Base-by-base conservation (phyloP, 2,329 filamentous ascomycete species). In the Rasamsonia emersonii region DNA sequence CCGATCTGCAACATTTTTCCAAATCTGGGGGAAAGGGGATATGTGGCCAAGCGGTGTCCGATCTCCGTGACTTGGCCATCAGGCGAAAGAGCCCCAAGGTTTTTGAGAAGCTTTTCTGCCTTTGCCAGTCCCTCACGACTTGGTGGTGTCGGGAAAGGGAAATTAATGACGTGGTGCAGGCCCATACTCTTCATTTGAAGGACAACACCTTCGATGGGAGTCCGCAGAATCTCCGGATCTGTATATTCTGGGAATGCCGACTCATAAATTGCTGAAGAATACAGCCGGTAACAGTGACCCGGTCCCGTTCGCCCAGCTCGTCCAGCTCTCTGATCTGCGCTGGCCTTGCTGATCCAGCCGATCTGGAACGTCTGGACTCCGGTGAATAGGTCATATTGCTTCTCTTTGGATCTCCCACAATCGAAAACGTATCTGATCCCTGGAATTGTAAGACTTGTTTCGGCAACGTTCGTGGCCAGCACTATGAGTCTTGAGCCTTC, bases 281-380 rank as follows among this genome's bases (percentile, higher is more conserved):
- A 98, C 4, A 98, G 63, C 35, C 86, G 71, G 63, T 95, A 98
- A 60, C 89, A 96, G 59, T 98, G 93, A 5, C 91, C 91, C 1
- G 91, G 88, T 0, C 86, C 89, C 3, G 89, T 98, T 68, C 91
- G 80, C 41, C 93, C 91, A 36, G 91, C 91, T 71, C 91, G 85
- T 62, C 91, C 91, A 37, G 86, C 78, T 54, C 91, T 75, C 59
- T 98, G 91, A 43, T 79, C 83, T 5, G 91, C 89, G 54, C 86
- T 93, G 17, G 91, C 91, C 63, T 98, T 96, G 64, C 88, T 95
- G 54, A 96, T 93, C 86, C 89, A 98, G 24, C 82, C 82, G 32
- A 98, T 76, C 47, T 94, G 83, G 53, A 94, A 98, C 51, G 82
- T 94, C 55, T 98, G 91, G 1, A 98, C 89, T 3, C 89, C 89